phyloP scores from a whole-genome alignment of 805 yeast species.

The Tetrapisispora phaffii region DNA sequence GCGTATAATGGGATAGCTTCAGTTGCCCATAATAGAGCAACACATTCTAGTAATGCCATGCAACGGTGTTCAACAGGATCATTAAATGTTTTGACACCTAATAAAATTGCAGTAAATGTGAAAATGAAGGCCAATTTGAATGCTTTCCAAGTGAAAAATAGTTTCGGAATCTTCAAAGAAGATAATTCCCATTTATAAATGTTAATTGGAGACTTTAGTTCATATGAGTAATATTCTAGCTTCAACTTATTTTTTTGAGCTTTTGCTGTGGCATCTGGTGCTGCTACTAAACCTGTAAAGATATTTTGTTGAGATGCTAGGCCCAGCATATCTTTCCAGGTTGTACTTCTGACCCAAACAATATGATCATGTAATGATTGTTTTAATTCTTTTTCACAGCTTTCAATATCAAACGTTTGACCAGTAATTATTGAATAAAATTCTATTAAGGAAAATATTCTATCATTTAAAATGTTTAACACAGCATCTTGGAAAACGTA shows the following conservation, averaged over 20 bases:
- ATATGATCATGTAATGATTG: slow-evolving; percentile 75
- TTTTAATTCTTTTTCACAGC: slow-evolving; percentile 45
- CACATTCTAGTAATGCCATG: slow-evolving; percentile 53
- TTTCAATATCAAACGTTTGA: slow-evolving; percentile 29
- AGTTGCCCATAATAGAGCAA: slow-evolving; percentile 83
- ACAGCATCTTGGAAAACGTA: slow-evolving; percentile 48
- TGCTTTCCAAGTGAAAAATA: slow-evolving; percentile 38
- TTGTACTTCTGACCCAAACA: slow-evolving; percentile 95
- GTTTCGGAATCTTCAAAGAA: slow-evolving; percentile 38
- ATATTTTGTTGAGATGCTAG: slow-evolving; percentile 36
- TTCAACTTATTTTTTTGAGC: slow-evolving; percentile 13
- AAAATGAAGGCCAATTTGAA: slow-evolving; percentile 40
- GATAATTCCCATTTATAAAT: slow-evolving; percentile 7
- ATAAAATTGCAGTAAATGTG: slow-evolving; percentile 40
- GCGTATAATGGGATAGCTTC: slow-evolving; percentile 88
- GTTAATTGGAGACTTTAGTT: slow-evolving; percentile 17
- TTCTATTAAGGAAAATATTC: slow-evolving; percentile 42
- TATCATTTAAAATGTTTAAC: slow-evolving; percentile 39
- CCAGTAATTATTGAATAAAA: slow-evolving; percentile 44
- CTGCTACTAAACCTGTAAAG: background rate
- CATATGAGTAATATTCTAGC: slow-evolving; percentile 28
- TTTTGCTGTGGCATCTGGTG: background rate
- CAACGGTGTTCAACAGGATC: slow-evolving; percentile 53
- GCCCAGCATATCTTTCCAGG: slow-evolving; percentile 91
- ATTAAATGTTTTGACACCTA: slow-evolving; percentile 51